Evolutionary conservation across 1,284 basidiomycete species (phyloP).

Genomic region (Somion occarium): DNA sequence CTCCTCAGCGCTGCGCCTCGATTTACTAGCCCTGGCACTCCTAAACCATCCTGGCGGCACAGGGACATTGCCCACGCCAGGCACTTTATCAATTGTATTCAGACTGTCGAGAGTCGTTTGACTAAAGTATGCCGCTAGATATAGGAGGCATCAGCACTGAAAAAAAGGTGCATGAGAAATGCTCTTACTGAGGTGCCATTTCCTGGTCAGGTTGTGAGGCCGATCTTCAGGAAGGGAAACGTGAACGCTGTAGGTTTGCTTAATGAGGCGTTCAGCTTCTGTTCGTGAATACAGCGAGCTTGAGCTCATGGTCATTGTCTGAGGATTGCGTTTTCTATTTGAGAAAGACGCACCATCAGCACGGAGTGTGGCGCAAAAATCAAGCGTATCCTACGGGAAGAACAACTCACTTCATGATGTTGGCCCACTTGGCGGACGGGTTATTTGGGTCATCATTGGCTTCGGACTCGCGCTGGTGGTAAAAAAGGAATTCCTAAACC

Average conservation of each 20-base stretch:
- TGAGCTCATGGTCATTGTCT: slow-evolving; percentile 8
- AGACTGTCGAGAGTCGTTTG: slow-evolving; percentile 66
- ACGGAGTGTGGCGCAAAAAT: slow-evolving; percentile 5
- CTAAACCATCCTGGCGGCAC: slow-evolving; percentile 74
- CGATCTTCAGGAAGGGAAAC: slow-evolving; percentile 67
- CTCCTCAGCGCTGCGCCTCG: slow-evolving; percentile 39
- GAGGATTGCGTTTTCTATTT: slow-evolving; percentile 24
- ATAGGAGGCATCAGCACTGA: slow-evolving; percentile 1
- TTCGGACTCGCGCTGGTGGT: slow-evolving; percentile 75
- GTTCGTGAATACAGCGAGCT: slow-evolving; percentile 20
- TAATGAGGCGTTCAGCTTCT: slow-evolving; percentile 48
- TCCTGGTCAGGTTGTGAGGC: slow-evolving; percentile 57
- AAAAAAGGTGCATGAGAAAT: slow-evolving; percentile 1
- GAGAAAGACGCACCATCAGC: background rate
- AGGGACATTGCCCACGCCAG: slow-evolving; percentile 52
- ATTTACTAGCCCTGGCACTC: slow-evolving; percentile 66
- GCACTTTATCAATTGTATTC: slow-evolving; percentile 61
- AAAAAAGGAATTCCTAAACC: slow-evolving; percentile 72
- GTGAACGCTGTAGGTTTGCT: slow-evolving; percentile 80
- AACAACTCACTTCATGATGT: slow-evolving; percentile 55
- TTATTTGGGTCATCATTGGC: slow-evolving; percentile 55
- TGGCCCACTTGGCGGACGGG: slow-evolving; percentile 69
- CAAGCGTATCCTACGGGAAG: slow-evolving; percentile 1
- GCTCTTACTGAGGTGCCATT: slow-evolving; percentile 76
- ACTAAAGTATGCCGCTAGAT: slow-evolving; percentile 73